Evolutionary conservation across 169 alveolate genomes (phyloP).

Genomic region (Plasmodium cynomolgi): DNA sequence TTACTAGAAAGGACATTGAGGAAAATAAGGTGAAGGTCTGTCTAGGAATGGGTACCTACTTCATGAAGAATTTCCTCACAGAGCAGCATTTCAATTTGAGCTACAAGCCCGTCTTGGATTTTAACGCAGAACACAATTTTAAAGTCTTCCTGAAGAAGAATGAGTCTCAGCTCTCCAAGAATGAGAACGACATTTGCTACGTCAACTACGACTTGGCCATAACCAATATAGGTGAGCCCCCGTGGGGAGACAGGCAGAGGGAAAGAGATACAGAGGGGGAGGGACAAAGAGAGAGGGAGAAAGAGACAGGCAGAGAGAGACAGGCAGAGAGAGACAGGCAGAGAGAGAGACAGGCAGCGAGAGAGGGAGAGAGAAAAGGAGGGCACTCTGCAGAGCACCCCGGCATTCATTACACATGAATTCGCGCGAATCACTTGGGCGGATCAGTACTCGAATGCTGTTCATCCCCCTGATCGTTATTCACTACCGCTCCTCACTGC

Average conservation of each 20-base stretch:
- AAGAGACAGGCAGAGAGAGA: background rate
- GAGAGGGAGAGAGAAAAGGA: background rate
- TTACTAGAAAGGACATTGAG: background rate
- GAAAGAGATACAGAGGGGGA: background rate
- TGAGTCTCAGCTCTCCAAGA: background rate
- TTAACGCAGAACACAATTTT: slow-evolving; percentile 2
- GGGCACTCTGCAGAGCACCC: background rate
- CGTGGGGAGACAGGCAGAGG: background rate
- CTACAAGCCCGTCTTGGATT: slow-evolving; percentile 26
- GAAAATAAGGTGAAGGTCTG: slow-evolving; percentile 3
- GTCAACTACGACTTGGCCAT: slow-evolving; percentile 16
- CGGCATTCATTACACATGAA: background rate
- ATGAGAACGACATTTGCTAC: slow-evolving; percentile 14
- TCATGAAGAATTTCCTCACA: background rate
- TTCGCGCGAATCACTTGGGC: background rate
- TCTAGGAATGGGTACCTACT: slow-evolving; percentile 33
- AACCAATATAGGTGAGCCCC: slow-evolving; percentile 1
- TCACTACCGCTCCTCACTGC: background rate
- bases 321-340: background rate
- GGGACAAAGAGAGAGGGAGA: background rate
- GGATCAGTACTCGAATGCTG: background rate
- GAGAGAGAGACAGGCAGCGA: background rate
- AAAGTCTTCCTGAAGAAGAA: slow-evolving; percentile 31
- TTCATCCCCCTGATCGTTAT: background rate
- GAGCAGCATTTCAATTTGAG: slow-evolving; percentile 19